Base-by-base conservation (phyloP, 768 basidiomycete genomes). In the Leccinum variicolor region DNA sequence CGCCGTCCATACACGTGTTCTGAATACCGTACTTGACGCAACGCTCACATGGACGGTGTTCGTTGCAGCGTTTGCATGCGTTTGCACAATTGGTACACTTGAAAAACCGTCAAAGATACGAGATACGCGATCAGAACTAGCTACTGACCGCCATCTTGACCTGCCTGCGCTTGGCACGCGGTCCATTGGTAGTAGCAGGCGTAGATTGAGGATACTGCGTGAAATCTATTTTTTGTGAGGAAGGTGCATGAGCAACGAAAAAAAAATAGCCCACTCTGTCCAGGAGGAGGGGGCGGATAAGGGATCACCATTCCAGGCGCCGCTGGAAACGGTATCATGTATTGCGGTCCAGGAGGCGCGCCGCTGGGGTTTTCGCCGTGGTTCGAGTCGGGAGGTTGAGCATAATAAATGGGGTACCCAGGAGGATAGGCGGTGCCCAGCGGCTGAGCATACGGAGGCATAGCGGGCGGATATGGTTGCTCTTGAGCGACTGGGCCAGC, bases 1-100 rank as follows among this genome's bases (percentile, higher is more conserved):
- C 73, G 2, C 85, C 84, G 62, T 87, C 85, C 3, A 78, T 62
- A 61, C 85, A 87, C n/a, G 76, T 70, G 26, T 80, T 76, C 13
- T 78, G 77, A 33, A 85, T 75, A 3, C 83, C 84, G 63, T 86
- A 86, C 68, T 85, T 86, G 58, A 79, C 66, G 62, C 85, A 87
- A 28, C 85, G 79, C 54, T 81, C 80, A 69, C 85, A 87, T 2
- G 85, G 85, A 46, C 85, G 81, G 6, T 73, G 71, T 34, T 84
- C 82, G 62, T 83, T 81, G 51, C 81, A 83, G 21, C 82, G 78
- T 67, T 83, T 83, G 67, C 81, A 83, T 9, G 81, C 81, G 23
- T 74, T 74, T 11, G 83, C 83, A 59, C 81, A 83, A 58, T 83
- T 84, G 0, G 82, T 83, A 64, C 81, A 83, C 80, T 81, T 48